phyloP scores from a whole-genome alignment of 345 rosid genomes.

The Combretum micranthum region DNA sequence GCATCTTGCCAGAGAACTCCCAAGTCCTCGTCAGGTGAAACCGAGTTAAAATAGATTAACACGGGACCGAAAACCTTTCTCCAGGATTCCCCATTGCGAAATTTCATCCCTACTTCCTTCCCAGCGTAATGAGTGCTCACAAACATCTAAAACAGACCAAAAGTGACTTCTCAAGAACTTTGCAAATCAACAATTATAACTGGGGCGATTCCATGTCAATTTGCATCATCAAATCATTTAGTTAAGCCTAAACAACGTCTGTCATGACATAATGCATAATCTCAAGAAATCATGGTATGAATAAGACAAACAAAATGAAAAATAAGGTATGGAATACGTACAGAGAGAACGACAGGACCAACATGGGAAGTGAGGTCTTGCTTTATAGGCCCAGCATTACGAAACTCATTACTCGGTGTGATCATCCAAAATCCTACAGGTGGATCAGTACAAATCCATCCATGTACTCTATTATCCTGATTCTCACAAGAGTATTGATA shows the following conservation, averaged over 20 bases:
- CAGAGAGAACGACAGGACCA: slow-evolving; percentile 61
- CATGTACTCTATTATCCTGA: slow-evolving; percentile 58
- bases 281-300: neutral
- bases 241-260: too few relatives aligned
- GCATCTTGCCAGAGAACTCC: slow-evolving; percentile 74
- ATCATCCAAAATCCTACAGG: slow-evolving; percentile 86
- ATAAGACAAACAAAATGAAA: neutral
- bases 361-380: slow-evolving; percentile 88
- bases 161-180: neutral
- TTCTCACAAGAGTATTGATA: slow-evolving; percentile 63
- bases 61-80: slow-evolving; percentile 82
- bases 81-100: slow-evolving; percentile 56
- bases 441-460: slow-evolving; percentile 57
- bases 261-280: too few relatives aligned
- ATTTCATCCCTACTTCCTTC: slow-evolving; percentile 42
- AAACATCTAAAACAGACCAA: slow-evolving; percentile 56
- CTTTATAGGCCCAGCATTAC: slow-evolving; percentile 58
- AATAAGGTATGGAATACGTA: slow-evolving; percentile 17
- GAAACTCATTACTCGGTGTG: slow-evolving; percentile 67
- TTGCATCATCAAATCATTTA: neutral
- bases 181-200: too few relatives aligned
- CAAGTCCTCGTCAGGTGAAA: slow-evolving; percentile 7
- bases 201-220: too few relatives aligned
- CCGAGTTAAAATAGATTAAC: slow-evolving; percentile 63
- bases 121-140: slow-evolving; percentile 78